Conservation (phyloP, 2,329 filamentous ascomycete genomes). For the Dryadomyces sulphureus region DNA sequence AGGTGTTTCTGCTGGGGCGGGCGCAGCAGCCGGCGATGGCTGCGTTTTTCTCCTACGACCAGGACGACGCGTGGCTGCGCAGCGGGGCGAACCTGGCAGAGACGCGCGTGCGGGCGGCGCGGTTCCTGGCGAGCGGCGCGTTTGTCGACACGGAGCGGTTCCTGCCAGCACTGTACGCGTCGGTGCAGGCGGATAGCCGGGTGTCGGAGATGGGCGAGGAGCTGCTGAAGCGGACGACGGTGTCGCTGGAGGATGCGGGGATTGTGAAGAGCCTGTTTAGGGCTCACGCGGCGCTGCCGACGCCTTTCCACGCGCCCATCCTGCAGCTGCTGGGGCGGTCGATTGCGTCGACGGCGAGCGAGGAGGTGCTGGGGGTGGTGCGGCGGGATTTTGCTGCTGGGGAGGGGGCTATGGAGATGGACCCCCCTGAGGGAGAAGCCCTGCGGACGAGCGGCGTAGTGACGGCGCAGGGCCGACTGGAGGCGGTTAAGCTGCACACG, state of each 20-base stretch:
- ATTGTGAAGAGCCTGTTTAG: slow-evolving; percentile 54
- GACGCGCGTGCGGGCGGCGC: slow-evolving; percentile 53
- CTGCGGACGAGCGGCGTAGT: neutral
- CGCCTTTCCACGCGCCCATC: slow-evolving; percentile 63
- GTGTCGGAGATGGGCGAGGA: slow-evolving; percentile 81
- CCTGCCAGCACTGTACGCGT: slow-evolving; percentile 68
- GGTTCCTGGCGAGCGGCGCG: slow-evolving; percentile 67
- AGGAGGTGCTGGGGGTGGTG: slow-evolving; percentile 56
- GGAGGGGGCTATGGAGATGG: slow-evolving; percentile 6
- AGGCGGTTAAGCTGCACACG: slow-evolving; percentile 64
- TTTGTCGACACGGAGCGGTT: slow-evolving; percentile 77
- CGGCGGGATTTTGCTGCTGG: slow-evolving; percentile 39
- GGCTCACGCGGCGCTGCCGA: slow-evolving; percentile 59
- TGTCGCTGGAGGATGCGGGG: slow-evolving; percentile 54
- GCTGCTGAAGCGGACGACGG: slow-evolving; percentile 64
- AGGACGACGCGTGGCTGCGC: slow-evolving; percentile 51
- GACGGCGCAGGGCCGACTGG: slow-evolving; percentile 41
- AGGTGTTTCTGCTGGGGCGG: slow-evolving; percentile 50
- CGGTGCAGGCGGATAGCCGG: slow-evolving; percentile 66
- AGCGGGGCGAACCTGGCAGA: slow-evolving; percentile 50
- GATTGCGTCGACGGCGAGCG: slow-evolving; percentile 53
- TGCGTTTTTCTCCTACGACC: slow-evolving; percentile 53
- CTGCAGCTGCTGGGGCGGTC: slow-evolving; percentile 67
- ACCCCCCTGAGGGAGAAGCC: neutral
- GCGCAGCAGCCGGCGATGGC: slow-evolving; percentile 31